Conservation (phyloP, 495 filamentous ascomycete species). For the Penicillium macrosclerotiorum region DNA sequence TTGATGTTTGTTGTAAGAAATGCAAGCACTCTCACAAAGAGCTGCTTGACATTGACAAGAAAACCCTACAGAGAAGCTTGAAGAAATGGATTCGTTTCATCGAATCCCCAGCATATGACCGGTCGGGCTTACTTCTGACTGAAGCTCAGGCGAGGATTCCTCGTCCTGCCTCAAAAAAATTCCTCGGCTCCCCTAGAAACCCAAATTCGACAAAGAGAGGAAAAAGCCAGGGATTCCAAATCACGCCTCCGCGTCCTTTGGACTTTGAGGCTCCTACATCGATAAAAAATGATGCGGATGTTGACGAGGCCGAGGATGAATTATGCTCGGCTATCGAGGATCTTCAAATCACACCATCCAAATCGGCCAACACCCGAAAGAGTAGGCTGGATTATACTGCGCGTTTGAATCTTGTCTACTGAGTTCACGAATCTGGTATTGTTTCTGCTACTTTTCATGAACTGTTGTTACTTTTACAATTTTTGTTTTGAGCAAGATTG, state of each 20-base stretch:
- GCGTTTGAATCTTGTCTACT: background rate
- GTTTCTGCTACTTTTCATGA: background rate
- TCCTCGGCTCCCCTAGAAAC: background rate
- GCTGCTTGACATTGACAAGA: background rate
- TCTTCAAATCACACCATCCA: background rate
- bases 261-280: background rate
- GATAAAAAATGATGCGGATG: background rate
- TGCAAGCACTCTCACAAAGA: background rate
- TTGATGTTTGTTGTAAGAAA: background rate
- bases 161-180: background rate
- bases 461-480: background rate
- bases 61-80: background rate
- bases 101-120: background rate
- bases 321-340: background rate
- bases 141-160: background rate
- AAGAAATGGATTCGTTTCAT: background rate
- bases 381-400: background rate
- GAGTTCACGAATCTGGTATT: background rate
- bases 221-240: background rate
- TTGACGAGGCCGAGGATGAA: background rate
- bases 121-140: background rate
- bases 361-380: background rate
- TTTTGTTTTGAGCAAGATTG: background rate
- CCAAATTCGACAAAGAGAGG: background rate
- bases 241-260: background rate